Conservation (phyloP, 202 grass and related monocot genomes). For the Musa balbisiana region DNA sequence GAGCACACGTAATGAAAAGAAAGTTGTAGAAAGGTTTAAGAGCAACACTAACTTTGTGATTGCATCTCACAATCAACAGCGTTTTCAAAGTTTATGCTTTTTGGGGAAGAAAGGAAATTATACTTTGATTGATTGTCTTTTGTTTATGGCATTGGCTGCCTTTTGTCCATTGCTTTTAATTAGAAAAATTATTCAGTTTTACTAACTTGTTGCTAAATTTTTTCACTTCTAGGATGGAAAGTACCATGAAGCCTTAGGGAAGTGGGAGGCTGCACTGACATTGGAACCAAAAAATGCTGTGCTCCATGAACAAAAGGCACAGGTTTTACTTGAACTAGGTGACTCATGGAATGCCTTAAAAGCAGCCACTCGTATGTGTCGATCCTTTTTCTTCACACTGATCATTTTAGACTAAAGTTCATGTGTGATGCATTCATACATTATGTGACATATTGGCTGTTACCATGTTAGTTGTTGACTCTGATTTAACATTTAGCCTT, state of each 20-base stretch:
- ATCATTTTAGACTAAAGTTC: not conserved
- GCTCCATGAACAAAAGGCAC: conserved; percentile 78
- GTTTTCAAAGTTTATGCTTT: not conserved
- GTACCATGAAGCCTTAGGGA: conserved; percentile 71
- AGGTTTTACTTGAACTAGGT: conserved; percentile 77
- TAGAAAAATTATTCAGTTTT: not conserved
- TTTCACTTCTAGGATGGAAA: conserved; percentile 52
- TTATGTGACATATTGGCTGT: not conserved
- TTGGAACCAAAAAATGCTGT: conserved; percentile 60
- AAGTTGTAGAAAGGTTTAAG: not conserved
- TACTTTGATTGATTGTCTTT: not conserved
- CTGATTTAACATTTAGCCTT: not conserved
- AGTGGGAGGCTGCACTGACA: conserved; percentile 72
- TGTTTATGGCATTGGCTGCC: not conserved
- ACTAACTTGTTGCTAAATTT: not conserved
- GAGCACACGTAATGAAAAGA: not conserved
- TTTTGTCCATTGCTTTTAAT: not conserved
- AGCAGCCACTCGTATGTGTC: conserved; percentile 57
- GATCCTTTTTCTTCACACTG: not conserved
- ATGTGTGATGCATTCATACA: not conserved
- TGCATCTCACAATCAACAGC: not conserved
- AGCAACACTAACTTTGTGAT: not conserved
- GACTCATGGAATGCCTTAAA: conserved; percentile 78
- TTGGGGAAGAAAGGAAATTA: not conserved
- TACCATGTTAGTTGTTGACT: not conserved